Evolutionary conservation across 768 basidiomycete species (phyloP).

Genomic region (Calvatia gigantea): DNA sequence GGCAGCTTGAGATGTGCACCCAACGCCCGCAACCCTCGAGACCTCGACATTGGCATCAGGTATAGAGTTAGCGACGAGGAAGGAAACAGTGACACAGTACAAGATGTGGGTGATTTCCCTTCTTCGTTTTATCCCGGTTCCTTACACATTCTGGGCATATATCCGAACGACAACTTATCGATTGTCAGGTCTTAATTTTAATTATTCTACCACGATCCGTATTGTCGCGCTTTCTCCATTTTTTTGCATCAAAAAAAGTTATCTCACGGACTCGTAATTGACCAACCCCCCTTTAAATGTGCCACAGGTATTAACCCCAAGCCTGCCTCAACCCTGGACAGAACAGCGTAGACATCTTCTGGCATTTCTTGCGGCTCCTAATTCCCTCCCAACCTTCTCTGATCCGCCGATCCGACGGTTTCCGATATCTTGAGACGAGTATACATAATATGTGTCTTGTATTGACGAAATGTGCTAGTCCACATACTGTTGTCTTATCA

Average conservation of each 20-base stretch:
- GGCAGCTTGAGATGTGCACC: constrained; percentile 80
- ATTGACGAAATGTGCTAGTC: background rate
- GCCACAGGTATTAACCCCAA: constrained; percentile 4
- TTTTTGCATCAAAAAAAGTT: background rate
- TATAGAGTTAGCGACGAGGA: constrained; percentile 49
- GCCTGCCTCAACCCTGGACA: background rate
- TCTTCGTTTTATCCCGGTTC: constrained; percentile 14
- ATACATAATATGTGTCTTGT: background rate
- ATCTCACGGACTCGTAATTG: constrained; percentile 4
- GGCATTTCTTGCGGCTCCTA: background rate
- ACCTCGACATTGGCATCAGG: constrained; percentile 84
- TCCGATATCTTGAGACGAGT: background rate
- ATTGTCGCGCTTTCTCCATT: background rate
- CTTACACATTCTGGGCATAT: constrained; percentile 8
- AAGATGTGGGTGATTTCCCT: constrained; percentile 73
- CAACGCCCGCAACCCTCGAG: constrained; percentile 90
- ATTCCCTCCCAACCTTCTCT: background rate
- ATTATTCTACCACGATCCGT: constrained; percentile 13
- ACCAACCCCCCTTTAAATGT: background rate
- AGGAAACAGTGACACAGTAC: constrained; percentile 50
- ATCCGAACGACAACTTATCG: constrained; percentile 53
- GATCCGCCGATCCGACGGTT: background rate
- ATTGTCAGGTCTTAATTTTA: constrained; percentile 70
- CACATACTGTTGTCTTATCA: background rate
- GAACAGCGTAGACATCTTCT: background rate